Conservation (phyloP, 208 protist species). For the Leishmania lainsoni region DNA sequence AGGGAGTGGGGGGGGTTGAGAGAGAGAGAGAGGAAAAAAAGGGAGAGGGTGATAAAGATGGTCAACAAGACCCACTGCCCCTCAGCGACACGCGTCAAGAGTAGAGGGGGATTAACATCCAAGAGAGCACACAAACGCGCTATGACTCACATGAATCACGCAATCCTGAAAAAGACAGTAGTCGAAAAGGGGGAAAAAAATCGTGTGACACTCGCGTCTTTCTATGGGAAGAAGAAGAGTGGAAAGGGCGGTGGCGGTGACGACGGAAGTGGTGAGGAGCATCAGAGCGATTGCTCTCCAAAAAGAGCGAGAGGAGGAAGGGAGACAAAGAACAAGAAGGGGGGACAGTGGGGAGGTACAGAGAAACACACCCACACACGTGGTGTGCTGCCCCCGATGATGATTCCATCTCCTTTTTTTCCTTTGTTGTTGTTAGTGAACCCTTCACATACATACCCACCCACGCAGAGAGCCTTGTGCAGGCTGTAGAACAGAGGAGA, state of each 20-base stretch:
- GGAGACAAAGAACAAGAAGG: neutral
- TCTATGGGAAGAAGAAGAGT: neutral
- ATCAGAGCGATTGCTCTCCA: neutral
- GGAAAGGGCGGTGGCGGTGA: neutral
- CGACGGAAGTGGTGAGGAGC: neutral
- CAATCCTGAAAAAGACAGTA: neutral
- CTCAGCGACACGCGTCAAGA: neutral
- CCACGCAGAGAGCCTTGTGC: too few relatives aligned
- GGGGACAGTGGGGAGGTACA: neutral
- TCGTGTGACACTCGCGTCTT: neutral
- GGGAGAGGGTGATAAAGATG: neutral
- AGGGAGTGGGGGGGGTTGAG: neutral
- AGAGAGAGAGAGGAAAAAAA: neutral
- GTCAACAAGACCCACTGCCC: neutral
- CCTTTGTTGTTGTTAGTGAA: neutral
- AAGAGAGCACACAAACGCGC: neutral
- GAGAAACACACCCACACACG: neutral
- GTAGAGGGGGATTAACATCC: neutral
- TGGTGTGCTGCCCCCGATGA: neutral
- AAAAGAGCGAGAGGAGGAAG: neutral
- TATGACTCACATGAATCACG: neutral
- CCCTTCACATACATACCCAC: too few relatives aligned
- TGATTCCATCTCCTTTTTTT: neutral
- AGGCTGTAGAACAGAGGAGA: too few relatives aligned
- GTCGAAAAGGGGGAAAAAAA: neutral